Percentiles rank a stretch among this genome's conserved stretches.
phyloP scores from a whole-genome alignment of 1,284 basidiomycete genomes.

The Baeospora myosura region DNA sequence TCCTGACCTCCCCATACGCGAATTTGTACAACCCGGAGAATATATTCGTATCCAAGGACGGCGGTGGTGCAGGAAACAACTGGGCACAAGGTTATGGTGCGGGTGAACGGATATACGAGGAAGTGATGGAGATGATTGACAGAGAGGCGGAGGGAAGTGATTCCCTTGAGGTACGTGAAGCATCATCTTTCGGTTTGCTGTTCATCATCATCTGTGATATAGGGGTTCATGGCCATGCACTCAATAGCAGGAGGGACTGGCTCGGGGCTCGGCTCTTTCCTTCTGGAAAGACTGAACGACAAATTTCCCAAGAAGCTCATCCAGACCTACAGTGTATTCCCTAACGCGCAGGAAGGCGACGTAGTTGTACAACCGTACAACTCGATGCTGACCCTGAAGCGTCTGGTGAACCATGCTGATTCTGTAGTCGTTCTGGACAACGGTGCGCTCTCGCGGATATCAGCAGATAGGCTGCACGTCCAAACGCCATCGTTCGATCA shows the following conservation, averaged over 20 bases:
- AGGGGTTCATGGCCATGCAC: constrained; percentile 99
- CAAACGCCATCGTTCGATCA: constrained; percentile 92
- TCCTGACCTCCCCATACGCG: constrained; percentile 86
- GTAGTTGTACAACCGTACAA: constrained; percentile 99
- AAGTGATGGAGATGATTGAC: constrained; percentile 99
- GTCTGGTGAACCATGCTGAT: constrained; percentile 94
- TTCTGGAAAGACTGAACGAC: constrained; percentile 94
- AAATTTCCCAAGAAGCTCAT: constrained; percentile 99
- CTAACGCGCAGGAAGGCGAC: constrained; percentile 85
- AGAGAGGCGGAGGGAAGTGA: constrained; percentile 98
- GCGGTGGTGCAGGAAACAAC: constrained; percentile 97
- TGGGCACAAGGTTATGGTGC: constrained; percentile 94
- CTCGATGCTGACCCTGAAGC: constrained; percentile 88
- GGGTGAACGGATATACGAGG: constrained; percentile 91
- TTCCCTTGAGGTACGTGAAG: constrained; percentile 76
- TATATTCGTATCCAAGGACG: constrained; percentile 91
- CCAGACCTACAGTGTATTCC: constrained; percentile 99
- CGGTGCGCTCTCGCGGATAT: constrained; percentile 86
- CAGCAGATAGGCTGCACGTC: constrained; percentile 84
- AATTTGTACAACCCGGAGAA: constrained; percentile 98
- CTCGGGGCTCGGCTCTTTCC: constrained; percentile 94
- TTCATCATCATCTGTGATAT: constrained; percentile 6
- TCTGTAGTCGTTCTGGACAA: constrained; percentile 98
- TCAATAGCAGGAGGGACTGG: constrained; percentile 99
- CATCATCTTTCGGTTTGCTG: not conserved